A percentile compares a stretch with the other conserved stretches of the same genome.
phyloP scores from a whole-genome alignment of 768 basidiomycete genomes.

The Mycena metata region DNA sequence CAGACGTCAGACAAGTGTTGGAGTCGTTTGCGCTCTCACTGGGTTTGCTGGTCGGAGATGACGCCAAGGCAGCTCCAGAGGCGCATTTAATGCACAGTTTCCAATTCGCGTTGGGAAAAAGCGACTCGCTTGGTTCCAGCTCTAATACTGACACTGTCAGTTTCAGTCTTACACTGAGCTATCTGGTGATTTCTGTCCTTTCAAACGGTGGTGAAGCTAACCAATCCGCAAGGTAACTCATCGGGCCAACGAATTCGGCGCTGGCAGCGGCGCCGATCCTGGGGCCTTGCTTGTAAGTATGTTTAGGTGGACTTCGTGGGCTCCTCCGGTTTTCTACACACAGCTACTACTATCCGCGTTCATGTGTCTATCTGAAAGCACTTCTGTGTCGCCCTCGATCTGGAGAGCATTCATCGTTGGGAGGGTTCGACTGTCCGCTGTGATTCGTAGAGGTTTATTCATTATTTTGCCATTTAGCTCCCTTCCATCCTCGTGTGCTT shows the following conservation, averaged over 20 bases:
- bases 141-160: conserved; percentile 77
- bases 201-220: conserved; percentile 1
- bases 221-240: conserved; percentile 62
- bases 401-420: conserved; percentile 84
- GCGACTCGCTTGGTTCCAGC: conserved; percentile 66
- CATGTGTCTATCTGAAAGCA: conserved; percentile 70
- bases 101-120: conserved; percentile 70
- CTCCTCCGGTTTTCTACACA: conserved; percentile 73
- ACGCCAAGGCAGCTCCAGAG: conserved; percentile 77
- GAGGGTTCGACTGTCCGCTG: conserved; percentile 62
- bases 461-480: conserved; percentile 57
- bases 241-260: conserved; percentile 72
- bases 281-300: conserved; percentile 67
- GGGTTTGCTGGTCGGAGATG: conserved; percentile 74
- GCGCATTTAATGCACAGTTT: conserved; percentile 78
- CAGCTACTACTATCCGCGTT: conserved; percentile 77
- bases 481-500: conserved; percentile 71
- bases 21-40: conserved; percentile 73
- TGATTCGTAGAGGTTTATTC: neutral
- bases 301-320: conserved; percentile 75
- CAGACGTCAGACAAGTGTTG: conserved; percentile 66
- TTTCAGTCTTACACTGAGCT: conserved; percentile 70
- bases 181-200: conserved; percentile 61
- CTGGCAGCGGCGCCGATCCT: conserved; percentile 67
- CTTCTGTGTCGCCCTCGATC: conserved; percentile 53